These are phyloP conservation scores for Botrytis tulipae DNA, from an alignment of 2,329 filamentous ascomycete species.

Conservation along the genomic window DNA sequence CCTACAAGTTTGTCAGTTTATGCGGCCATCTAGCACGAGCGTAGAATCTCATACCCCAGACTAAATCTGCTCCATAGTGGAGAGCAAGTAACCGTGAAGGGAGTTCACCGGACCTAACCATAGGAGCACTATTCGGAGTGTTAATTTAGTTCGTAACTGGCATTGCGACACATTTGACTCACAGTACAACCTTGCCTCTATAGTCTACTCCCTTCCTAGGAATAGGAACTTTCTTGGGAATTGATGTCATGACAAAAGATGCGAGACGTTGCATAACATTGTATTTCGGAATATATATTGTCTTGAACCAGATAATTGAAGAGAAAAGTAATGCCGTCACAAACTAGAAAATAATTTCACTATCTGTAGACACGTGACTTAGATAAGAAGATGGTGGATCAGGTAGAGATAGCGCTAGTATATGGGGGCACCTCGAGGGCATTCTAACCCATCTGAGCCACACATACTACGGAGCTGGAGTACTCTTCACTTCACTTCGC, in stretches of 20 bases:
- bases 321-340: not conserved
- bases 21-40: slow-evolving; percentile 20
- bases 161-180: not conserved
- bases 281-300: slow-evolving; percentile 1
- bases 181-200: slow-evolving; percentile 83
- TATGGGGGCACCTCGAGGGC: not conserved
- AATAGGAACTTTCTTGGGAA: slow-evolving; percentile 71
- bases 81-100: slow-evolving; percentile 85
- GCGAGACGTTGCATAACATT: slow-evolving; percentile 40
- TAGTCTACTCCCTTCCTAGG: slow-evolving; percentile 89
- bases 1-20: slow-evolving; percentile 47
- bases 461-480: not conserved
- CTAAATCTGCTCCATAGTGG: slow-evolving; percentile 92
- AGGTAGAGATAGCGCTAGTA: not conserved
- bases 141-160: not conserved
- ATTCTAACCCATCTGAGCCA: not conserved
- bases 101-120: slow-evolving; percentile 96
- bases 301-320: not conserved
- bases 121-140: slow-evolving; percentile 61
- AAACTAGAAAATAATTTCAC: slow-evolving; percentile 7
- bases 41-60: slow-evolving; percentile 68
- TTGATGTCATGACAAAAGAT: slow-evolving; percentile 57
- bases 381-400: not conserved
- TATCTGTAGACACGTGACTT: not conserved
- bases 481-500: not conserved